Evolutionary conservation across 257 asterid species (phyloP), one percentile per base, ranked within the genome.

Genomic region (Nicotiana knightiana): DNA sequence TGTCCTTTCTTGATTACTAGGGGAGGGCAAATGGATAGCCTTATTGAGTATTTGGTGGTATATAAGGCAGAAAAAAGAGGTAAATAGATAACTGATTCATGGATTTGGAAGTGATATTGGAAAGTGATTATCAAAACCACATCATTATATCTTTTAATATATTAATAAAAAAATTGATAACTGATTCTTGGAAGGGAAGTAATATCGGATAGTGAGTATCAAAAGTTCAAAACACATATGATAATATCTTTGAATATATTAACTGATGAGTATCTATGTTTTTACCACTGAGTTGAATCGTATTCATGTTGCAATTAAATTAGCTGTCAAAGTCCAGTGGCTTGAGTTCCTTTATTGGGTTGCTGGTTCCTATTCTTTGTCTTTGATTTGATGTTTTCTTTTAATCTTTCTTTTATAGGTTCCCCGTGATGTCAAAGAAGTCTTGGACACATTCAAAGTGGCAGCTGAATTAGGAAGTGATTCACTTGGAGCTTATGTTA

Each of bases 401-500:
- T 12, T 51, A 35, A 78, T 32, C 63, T 73, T 81, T 75, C 67
- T 75, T 77, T 58, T 68, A 28, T 79, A 94, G 99, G 97, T 96
- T 87, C 85, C 89, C 16, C 80, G 94, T 81, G 99, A 96, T 83
- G 95, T 96, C 81, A 93, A 89, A 89, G 99, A 94, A 93, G 98
- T 94, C 57, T 81, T 96, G 86, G 98, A 94, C 87, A 93, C 99
- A 85, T 94, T 96, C 92, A 89, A 93, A 87, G 98, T 94, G 26
- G 97, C 98, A 2, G 97, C 97, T 84, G 97, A 96, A 86, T 82
- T 96, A 86, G 99, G 99, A 84, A 93, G 92, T 54, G 99, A 91
- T 86, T 91, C 97, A 63, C 91, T 96, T 26, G 99, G 99, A 85
- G 99, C 99, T 57, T 96, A 94, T 83, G 99, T 96, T 90, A 96